Conservation (phyloP, 2,329 filamentous ascomycete genomes). For the Nemania sp. region DNA sequence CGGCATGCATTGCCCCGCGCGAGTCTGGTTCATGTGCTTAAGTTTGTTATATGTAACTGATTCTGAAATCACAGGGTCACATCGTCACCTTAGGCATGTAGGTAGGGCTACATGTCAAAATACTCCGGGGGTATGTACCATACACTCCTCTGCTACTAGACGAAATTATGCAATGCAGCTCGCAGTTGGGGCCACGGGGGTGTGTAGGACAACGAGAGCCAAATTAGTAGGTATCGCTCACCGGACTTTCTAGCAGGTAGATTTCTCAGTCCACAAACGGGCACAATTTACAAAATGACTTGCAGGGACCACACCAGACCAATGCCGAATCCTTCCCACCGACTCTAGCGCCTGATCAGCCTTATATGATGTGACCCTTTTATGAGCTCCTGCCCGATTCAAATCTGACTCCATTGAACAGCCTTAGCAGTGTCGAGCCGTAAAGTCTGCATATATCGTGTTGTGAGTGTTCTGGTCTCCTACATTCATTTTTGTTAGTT, state of each 20-base stretch:
- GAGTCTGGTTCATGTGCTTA: constrained; percentile 16
- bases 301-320: constrained; percentile 16
- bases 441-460: constrained; percentile 11
- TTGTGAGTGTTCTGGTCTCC: constrained; percentile 11
- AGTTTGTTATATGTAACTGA: constrained; percentile 8
- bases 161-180: constrained; percentile 13
- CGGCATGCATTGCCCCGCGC: constrained; percentile 8
- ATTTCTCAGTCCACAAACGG: not conserved
- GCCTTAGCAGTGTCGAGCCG: constrained; percentile 5
- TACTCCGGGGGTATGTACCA: constrained; percentile 11
- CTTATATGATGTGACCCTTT: constrained; percentile 26
- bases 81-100: constrained; percentile 25
- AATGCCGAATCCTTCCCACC: constrained; percentile 25
- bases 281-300: constrained; percentile 10
- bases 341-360: constrained; percentile 24
- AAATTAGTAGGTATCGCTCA: constrained; percentile 17
- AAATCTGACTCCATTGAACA: constrained; percentile 1
- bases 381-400: constrained; percentile 17
- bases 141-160: constrained; percentile 1
- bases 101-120: constrained; percentile 24
- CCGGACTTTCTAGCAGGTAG: not conserved
- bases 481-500: constrained; percentile 1
- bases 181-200: not conserved
- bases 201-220: constrained; percentile 5
- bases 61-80: constrained; percentile 11